Evolutionary conservation across 2,329 filamentous ascomycete species (phyloP), one percentile per base, ranked within the genome.

Genomic region (Epichloe amarillans): DNA sequence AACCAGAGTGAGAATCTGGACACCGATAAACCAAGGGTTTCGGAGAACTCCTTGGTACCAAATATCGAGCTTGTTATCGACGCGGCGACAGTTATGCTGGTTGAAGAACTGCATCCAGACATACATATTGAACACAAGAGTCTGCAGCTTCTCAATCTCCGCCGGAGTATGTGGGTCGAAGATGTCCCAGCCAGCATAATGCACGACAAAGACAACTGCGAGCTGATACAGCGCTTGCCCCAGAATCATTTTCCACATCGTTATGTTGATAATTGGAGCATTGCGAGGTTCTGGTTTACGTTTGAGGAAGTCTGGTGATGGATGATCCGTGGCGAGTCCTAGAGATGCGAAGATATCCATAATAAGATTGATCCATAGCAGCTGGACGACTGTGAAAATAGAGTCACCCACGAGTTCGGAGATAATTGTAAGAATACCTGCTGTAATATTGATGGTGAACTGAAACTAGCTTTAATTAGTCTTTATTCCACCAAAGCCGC

Each of bases 41-140:
- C 75, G 75, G 17, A 77, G 70, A 43, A 91, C 77, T 26, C 84
- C 84, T 62, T 91, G 86, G 55, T 90, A 88, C 59, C 66, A 69
- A 50, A 93, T 83, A 61, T 93, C 90, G 66, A 90, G 81, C 53
- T 81, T 82, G 65, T 93, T 91, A 64, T 91, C 87, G 8, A 91
- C 79, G 12, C 86, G 80, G 38, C 87, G 83, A 66, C 87, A 89
- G 71, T 64, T 90, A 68, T 87, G 79, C 58, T 88, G 80, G 59
- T 93, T 91, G 74, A 91, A 91, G 55, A 93, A 87, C 57, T 91
- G 86, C 84, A 91, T 88, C 84, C 86, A 90, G 43, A 90, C 84
- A 58, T 90, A 91, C 0, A 84, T 86, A 67, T 91, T 93, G 73
- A 91, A 90, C 5, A 91, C 82, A 11, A 91, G 72, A 1, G 86